Conservation (phyloP, 2,329 filamentous ascomycete genomes). For the Colletotrichum euphorbiae region DNA sequence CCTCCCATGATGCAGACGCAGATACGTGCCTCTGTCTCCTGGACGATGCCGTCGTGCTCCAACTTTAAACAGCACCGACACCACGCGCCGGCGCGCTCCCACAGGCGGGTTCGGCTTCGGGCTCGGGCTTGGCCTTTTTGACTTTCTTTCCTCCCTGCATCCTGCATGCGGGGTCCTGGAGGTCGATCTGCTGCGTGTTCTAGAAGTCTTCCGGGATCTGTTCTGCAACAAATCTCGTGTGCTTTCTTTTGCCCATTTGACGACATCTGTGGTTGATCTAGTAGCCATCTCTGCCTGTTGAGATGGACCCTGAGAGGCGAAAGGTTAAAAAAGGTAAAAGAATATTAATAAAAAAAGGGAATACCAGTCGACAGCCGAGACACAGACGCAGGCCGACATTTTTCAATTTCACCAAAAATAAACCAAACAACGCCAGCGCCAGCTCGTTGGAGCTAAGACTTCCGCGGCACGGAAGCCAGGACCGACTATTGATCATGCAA, state of each 20-base stretch:
- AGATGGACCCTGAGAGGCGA: background rate
- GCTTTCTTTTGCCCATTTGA: slow-evolving; percentile 22
- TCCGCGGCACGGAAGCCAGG: slow-evolving; percentile 11
- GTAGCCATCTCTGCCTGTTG: background rate
- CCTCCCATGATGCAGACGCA: slow-evolving; percentile 35
- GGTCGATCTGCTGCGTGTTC: slow-evolving; percentile 35
- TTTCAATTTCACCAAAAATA: slow-evolving; percentile 5
- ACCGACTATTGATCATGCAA: slow-evolving; percentile 26
- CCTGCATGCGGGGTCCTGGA: slow-evolving; percentile 22
- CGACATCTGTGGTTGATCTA: background rate
- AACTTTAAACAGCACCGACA: slow-evolving; percentile 27
- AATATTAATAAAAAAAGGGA: too few species aligned
- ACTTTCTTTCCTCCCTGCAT: slow-evolving; percentile 30
- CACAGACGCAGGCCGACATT: slow-evolving; percentile 4
- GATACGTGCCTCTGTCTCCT: slow-evolving; percentile 10
- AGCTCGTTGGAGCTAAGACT: slow-evolving; percentile 14
- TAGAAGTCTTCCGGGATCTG: slow-evolving; percentile 36
- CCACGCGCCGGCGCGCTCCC: slow-evolving; percentile 22
- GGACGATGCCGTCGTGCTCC: slow-evolving; percentile 15
- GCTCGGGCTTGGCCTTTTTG: slow-evolving; percentile 25
- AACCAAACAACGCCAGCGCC: slow-evolving; percentile 11
- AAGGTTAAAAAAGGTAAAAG: too few species aligned
- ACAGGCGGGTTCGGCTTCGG: slow-evolving; percentile 23
- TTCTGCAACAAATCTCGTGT: slow-evolving; percentile 30
- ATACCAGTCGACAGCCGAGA: slow-evolving; percentile 1